phyloP scores from a whole-genome alignment of 371 early-diverging fungal genomes.

The Mucor plumbeus region DNA sequence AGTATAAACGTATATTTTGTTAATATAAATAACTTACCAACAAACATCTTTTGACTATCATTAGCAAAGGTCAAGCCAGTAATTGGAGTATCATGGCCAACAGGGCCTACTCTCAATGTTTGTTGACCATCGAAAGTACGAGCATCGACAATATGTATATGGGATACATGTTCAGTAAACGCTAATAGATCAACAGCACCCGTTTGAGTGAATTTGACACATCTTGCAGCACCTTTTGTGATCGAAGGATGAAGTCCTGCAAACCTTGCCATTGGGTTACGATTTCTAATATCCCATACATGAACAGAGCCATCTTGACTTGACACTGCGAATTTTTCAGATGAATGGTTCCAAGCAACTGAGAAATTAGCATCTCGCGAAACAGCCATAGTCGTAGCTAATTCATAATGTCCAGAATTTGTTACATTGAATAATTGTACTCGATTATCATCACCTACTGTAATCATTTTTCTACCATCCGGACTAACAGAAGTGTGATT shows the following conservation, averaged over 20 bases:
- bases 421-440: constrained; percentile 80
- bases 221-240: constrained; percentile 83
- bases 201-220: constrained; percentile 83
- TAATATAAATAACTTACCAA: constrained; percentile 58
- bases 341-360: constrained; percentile 71
- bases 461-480: constrained; percentile 80
- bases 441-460: constrained; percentile 88
- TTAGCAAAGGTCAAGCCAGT: constrained; percentile 80
- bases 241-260: constrained; percentile 57
- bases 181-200: constrained; percentile 83
- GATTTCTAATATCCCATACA: constrained; percentile 67
- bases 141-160: constrained; percentile 86
- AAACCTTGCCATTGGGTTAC: constrained; percentile 48
- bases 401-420: constrained; percentile 63
- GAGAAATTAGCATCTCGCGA: constrained; percentile 44
- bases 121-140: constrained; percentile 81
- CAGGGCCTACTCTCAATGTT: constrained; percentile 59
- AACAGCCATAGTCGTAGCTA: constrained; percentile 66
- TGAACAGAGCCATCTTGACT: constrained; percentile 87
- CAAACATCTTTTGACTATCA: constrained; percentile 79
- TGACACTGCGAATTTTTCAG: constrained; percentile 77
- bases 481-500: constrained; percentile 86
- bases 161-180: constrained; percentile 87
- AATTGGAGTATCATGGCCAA: constrained; percentile 73
- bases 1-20: background rate